Base-by-base conservation (phyloP, 1,284 basidiomycete species). In the Rhizoctonia solani region DNA sequence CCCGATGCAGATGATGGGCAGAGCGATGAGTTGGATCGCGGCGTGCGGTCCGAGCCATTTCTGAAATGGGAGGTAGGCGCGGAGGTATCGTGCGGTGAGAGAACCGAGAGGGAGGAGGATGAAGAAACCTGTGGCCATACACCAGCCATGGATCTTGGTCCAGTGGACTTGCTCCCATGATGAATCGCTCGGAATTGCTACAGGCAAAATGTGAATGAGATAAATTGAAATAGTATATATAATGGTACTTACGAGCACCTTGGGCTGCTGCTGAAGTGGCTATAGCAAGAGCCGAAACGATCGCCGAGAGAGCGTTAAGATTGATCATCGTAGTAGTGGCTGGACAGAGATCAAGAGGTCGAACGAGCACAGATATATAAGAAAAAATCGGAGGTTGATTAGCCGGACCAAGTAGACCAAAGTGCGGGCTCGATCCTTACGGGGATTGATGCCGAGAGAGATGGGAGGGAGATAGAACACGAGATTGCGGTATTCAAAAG, bases 151-250 rank as follows among this genome's bases (percentile, higher is more conserved):
- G 27, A 63, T 50, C 41, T 49, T 47, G 16, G 59, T 25, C 47
- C 46, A 63, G 30, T 53, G 47, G 49, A 63, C 59, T 25, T 63
- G 59, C 32, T 63, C 59, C 59, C 59, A 63, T 8, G 59, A 63
- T 16, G 59, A 63, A 39, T 63, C 37, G 2, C 19, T 34, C 2
- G 59, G 59, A 47, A 63, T 63, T 23, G 59, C 59, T 63, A 27
- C 3, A 27, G n/a, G 23, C 9, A 39, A 53, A 21, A 53, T 23
- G 39, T 25, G 16, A 39, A 25, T 19, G 19, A 25, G 14, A 19
- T 5, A 21, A 63, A 23, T 32, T 27, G 37, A 30, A 16, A 30
- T 27, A 4, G 3, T 16, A 8, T 5, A 46, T 11, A 19, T 11
- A 53, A 16, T 39, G 37, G 37, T 30, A 63, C 59, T 63, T 52